These are phyloP conservation scores for Colletotrichum camelliae DNA, from an alignment of 2,329 filamentous ascomycete species.

Conservation along the genomic window DNA sequence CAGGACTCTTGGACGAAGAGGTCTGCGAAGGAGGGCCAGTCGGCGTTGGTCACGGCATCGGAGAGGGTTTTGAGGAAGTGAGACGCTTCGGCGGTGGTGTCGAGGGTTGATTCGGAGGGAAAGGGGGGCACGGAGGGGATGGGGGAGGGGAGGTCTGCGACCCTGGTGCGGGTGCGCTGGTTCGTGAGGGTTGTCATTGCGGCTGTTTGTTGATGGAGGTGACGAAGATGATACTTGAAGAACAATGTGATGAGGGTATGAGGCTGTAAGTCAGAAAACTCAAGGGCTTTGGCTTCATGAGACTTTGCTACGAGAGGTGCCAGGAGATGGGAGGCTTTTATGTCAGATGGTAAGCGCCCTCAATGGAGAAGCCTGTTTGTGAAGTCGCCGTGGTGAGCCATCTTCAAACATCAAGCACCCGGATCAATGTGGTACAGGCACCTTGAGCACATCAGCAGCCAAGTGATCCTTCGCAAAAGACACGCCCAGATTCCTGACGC, in stretches of 20 bases:
- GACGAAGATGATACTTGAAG: not conserved
- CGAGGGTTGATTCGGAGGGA: not conserved
- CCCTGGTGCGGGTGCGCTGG: not conserved
- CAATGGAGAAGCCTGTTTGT: not conserved
- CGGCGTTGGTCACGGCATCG: not conserved
- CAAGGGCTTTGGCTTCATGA: not conserved
- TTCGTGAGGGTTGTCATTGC: not conserved
- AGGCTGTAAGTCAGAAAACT: not conserved
- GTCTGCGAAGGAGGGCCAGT: slow-evolving; percentile 3
- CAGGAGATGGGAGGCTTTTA: not conserved
- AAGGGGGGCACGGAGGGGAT: slow-evolving; percentile 6
- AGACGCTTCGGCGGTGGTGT: not conserved
- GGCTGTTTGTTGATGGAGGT: not conserved
- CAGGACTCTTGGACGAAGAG: slow-evolving; percentile 1
- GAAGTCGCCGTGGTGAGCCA: not conserved
- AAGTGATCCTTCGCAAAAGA: not conserved
- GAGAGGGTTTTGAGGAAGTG: not conserved
- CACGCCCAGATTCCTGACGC: not conserved
- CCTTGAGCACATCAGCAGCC: not conserved
- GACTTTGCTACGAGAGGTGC: not conserved
- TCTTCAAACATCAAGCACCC: rapidly evolving
- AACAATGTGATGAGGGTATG: not conserved
- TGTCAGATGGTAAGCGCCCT: not conserved
- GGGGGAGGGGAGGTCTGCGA: not conserved
- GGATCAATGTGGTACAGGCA: not conserved